Percentiles rank a stretch among this genome's conserved stretches.
These are phyloP conservation scores for Pseudocercospora cruenta DNA, from an alignment of 2,329 filamentous ascomycete genomes.

Conservation along the genomic window DNA sequence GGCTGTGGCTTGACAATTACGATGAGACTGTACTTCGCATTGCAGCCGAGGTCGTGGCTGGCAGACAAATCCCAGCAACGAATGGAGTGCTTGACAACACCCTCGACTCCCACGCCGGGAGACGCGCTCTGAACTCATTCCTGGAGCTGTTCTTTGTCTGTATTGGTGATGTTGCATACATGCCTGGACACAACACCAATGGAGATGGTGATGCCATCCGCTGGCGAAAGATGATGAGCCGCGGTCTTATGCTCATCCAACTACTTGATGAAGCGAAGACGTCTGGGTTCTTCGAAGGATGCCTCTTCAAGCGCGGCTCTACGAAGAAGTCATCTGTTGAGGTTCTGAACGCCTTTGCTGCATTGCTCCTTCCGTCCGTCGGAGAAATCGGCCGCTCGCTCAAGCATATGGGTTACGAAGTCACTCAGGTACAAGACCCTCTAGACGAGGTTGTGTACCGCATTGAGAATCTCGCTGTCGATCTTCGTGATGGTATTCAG, in stretches of 20 bases:
- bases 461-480: slow-evolving; percentile 64
- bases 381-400: slow-evolving; percentile 61
- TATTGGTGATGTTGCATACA: slow-evolving; percentile 57
- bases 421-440: slow-evolving; percentile 58
- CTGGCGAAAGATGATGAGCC: slow-evolving; percentile 60
- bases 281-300: slow-evolving; percentile 42
- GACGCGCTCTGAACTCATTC: slow-evolving; percentile 44
- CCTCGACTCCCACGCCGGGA: slow-evolving; percentile 29
- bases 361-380: slow-evolving; percentile 60
- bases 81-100: slow-evolving; percentile 18
- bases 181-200: slow-evolving; percentile 27
- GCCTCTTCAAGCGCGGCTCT: slow-evolving; percentile 58
- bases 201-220: slow-evolving; percentile 18
- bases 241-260: slow-evolving; percentile 63
- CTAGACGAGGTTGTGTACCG: slow-evolving; percentile 63
- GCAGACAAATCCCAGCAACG: slow-evolving; percentile 42
- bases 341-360: slow-evolving; percentile 56
- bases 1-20: slow-evolving; percentile 63
- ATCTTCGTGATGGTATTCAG: slow-evolving; percentile 64
- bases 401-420: slow-evolving; percentile 60
- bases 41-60: slow-evolving; percentile 62
- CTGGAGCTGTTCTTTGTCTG: slow-evolving; percentile 61
- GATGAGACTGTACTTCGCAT: slow-evolving; percentile 54
- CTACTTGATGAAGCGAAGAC: slow-evolving; percentile 61
- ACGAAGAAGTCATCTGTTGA: slow-evolving; percentile 59